Percentiles rank a stretch among this genome's conserved stretches.
Evolutionary conservation across 495 filamentous ascomycete species (phyloP).

Genomic region (Podospora australis): DNA sequence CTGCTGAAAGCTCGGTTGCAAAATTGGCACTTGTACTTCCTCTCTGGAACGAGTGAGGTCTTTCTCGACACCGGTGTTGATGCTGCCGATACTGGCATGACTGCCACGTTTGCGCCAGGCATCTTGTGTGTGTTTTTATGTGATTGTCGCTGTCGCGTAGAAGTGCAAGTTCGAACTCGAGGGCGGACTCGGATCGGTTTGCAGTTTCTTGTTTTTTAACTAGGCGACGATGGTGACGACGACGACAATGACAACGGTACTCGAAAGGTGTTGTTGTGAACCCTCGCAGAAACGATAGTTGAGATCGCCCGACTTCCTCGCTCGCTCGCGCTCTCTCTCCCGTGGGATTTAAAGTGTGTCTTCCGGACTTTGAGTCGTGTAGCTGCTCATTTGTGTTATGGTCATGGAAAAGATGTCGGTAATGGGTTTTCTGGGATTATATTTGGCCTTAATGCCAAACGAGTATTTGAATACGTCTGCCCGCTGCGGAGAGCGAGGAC

Average conservation of each 20-base stretch:
- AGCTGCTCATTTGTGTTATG: slow-evolving; percentile 54
- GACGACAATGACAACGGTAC: slow-evolving; percentile 29
- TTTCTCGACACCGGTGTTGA: slow-evolving; percentile 57
- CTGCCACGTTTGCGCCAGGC: slow-evolving; percentile 60
- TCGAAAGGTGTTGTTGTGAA: slow-evolving; percentile 24
- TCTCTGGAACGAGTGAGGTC: slow-evolving; percentile 62
- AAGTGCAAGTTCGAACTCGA: slow-evolving; percentile 9
- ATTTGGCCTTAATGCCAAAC: no score
- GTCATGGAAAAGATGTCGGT: slow-evolving; percentile 40
- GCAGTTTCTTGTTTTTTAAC: no score
- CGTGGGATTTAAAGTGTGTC: slow-evolving; percentile 58
- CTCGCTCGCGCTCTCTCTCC: slow-evolving; percentile 47
- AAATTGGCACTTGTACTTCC: slow-evolving; percentile 99
- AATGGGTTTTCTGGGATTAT: slow-evolving; percentile 14
- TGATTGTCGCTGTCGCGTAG: not conserved
- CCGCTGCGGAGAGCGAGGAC: slow-evolving; percentile 25
- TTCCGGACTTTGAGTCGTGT: slow-evolving; percentile 41
- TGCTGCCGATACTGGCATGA: slow-evolving; percentile 48
- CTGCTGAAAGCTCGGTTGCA: slow-evolving; percentile 95
- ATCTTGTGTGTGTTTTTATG: slow-evolving; percentile 44
- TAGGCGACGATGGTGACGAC: slow-evolving; percentile 18
- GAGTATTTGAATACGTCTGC: slow-evolving; percentile 14
- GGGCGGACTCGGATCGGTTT: slow-evolving; percentile 18
- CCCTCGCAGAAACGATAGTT: slow-evolving; percentile 47
- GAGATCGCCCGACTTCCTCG: slow-evolving; percentile 42